A percentile compares a stretch with the other conserved stretches of the same genome.
Evolutionary conservation across 257 asterid genomes (phyloP).

Genomic region (Phtheirospermum japonicum): DNA sequence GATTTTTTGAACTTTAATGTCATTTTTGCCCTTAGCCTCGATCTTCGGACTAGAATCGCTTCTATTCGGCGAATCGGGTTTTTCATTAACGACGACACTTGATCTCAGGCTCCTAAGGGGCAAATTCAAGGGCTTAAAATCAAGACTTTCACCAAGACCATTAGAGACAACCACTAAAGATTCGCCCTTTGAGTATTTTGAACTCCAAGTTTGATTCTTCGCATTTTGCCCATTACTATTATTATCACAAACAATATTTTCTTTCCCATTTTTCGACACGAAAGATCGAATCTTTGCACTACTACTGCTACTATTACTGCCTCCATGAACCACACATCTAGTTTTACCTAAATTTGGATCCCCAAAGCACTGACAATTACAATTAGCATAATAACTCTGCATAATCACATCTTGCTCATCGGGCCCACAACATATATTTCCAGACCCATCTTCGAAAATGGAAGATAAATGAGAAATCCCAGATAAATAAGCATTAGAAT

Average conservation of each 20-base stretch:
- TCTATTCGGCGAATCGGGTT: constrained; percentile 27
- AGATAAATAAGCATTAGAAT: constrained; percentile 37
- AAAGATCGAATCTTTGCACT: constrained; percentile 38
- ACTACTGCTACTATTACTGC: neutral
- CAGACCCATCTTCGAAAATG: constrained; percentile 58
- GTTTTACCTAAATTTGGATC: constrained; percentile 22
- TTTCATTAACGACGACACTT: constrained; percentile 21
- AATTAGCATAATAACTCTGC: constrained; percentile 28
- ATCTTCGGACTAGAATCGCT: constrained; percentile 18
- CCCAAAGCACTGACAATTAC: constrained; percentile 18
- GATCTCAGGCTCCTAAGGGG: constrained; percentile 77
- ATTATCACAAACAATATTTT: constrained; percentile 22
- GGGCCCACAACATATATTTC: constrained; percentile 42
- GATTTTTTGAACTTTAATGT: constrained; percentile 34
- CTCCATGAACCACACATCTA: constrained; percentile 32
- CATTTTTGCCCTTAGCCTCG: constrained; percentile 30
- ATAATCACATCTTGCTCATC: constrained; percentile 35
- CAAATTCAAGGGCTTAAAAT: constrained; percentile 69
- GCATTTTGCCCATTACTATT: constrained; percentile 27
- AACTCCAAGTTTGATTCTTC: constrained; percentile 38
- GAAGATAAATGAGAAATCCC: constrained; percentile 54
- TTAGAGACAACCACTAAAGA: constrained; percentile 56
- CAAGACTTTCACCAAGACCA: constrained; percentile 41
- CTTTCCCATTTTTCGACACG: constrained; percentile 25
- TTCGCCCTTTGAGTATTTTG: constrained; percentile 45